phyloP scores from a whole-genome alignment of 1,139 yeast species.

The Kodamaea anthophila region DNA sequence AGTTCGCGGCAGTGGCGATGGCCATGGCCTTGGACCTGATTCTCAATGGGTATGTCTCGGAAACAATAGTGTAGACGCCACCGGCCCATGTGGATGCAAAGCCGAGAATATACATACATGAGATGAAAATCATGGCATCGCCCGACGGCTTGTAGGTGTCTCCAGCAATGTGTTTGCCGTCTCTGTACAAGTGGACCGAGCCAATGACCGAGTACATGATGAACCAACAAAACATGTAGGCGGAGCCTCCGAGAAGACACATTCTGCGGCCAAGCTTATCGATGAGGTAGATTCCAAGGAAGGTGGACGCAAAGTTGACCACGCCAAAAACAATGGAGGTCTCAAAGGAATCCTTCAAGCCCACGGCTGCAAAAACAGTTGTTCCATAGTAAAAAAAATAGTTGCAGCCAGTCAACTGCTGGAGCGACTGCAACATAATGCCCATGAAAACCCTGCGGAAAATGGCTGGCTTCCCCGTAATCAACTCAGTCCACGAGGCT shows the following conservation, averaged over 20 bases:
- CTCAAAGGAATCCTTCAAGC: constrained; percentile 65
- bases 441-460: constrained; percentile 35
- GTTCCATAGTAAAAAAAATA: constrained; percentile 83
- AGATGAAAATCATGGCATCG: constrained; percentile 69
- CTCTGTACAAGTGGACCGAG: constrained; percentile 52
- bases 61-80: constrained; percentile 69
- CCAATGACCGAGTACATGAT: constrained; percentile 59
- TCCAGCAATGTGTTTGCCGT: constrained; percentile 24
- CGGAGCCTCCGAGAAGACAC: constrained; percentile 47
- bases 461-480: constrained; percentile 21
- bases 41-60: constrained; percentile 76
- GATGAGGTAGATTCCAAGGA: constrained; percentile 61
- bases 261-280: constrained; percentile 69
- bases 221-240: constrained; percentile 50
- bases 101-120: constrained; percentile 75
- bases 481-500: constrained; percentile 19
- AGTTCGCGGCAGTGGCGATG: constrained; percentile 67
- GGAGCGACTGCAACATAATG: constrained; percentile 59
- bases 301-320: constrained; percentile 67
- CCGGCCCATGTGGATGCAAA: constrained; percentile 92
- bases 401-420: constrained; percentile 77
- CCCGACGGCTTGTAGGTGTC: constrained; percentile 48
- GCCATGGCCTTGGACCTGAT: constrained; percentile 80
- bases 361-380: constrained; percentile 70
- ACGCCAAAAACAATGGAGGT: constrained; percentile 63